Conservation (phyloP, 129 eudicot species). For the Deinandra increscens region DNA sequence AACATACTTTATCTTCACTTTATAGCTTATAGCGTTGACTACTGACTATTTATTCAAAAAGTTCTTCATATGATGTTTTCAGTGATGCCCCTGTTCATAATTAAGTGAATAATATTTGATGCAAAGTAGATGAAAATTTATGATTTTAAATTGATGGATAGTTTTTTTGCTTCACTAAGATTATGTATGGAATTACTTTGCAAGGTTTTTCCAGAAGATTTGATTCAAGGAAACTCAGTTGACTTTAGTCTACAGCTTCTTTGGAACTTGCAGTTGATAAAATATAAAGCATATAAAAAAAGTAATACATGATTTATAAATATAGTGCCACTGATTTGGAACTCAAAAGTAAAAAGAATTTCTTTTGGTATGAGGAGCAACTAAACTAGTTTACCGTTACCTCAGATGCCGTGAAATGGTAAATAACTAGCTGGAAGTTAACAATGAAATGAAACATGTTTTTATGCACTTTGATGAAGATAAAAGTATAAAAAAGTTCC, state of each 20-base stretch:
- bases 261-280: background rate
- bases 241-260: background rate
- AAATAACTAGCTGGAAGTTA: constrained; percentile 10
- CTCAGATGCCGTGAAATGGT: constrained; percentile 11
- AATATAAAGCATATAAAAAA: too few species aligned
- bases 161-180: background rate
- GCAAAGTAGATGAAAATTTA: background rate
- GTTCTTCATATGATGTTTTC: background rate
- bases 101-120: background rate
- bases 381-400: background rate
- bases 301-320: background rate
- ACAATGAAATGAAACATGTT: constrained; percentile 8
- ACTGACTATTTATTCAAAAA: background rate
- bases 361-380: background rate
- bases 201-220: background rate
- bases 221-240: background rate
- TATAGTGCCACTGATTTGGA: background rate
- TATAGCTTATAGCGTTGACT: background rate
- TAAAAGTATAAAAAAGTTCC: constrained; percentile 13
- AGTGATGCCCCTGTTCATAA: background rate
- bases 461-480: constrained; percentile 10
- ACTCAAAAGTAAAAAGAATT: background rate
- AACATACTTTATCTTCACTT: background rate
- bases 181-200: background rate
- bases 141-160: background rate